A percentile compares a stretch with the other conserved stretches of the same genome.
These are phyloP conservation scores for Cyberlindnera xylosilytica DNA, from an alignment of 805 yeast genomes.

Conservation along the genomic window DNA sequence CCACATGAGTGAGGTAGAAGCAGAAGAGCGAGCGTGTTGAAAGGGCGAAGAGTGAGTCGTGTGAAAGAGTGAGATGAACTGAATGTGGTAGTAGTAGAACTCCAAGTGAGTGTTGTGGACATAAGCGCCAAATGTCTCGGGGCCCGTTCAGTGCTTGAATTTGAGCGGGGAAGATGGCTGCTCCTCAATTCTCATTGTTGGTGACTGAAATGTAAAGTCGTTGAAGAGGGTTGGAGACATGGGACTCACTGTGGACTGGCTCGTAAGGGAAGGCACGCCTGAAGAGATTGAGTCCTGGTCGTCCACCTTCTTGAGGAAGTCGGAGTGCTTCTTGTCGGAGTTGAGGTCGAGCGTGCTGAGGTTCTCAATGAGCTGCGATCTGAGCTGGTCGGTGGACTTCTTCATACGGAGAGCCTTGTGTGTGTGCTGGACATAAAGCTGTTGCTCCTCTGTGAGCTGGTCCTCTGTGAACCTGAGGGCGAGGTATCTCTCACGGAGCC, in stretches of 20 bases:
- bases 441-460: neutral
- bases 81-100: no score
- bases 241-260: conserved; percentile 11
- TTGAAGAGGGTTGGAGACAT: conserved; percentile 4
- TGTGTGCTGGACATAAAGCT: neutral
- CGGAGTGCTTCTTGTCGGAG: conserved; percentile 1
- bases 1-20: no score
- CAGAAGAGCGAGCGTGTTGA: no score
- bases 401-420: conserved; percentile 8
- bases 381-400: conserved; percentile 14
- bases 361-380: conserved; percentile 12
- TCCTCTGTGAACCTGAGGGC: conserved; percentile 14
- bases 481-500: conserved; percentile 21
- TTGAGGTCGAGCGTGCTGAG: conserved; percentile 4
- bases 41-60: no score
- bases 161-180: conserved; percentile 1
- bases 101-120: no score
- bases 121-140: no score
- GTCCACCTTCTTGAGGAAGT: neutral
- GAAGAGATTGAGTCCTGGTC: conserved; percentile 9
- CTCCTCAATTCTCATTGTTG: conserved; percentile 2
- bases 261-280: conserved; percentile 4
- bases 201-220: conserved; percentile 1
- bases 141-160: neutral
- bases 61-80: no score